Evolutionary conservation across 2,329 filamentous ascomycete genomes (phyloP).

Genomic region (Didymella arachidicola): DNA sequence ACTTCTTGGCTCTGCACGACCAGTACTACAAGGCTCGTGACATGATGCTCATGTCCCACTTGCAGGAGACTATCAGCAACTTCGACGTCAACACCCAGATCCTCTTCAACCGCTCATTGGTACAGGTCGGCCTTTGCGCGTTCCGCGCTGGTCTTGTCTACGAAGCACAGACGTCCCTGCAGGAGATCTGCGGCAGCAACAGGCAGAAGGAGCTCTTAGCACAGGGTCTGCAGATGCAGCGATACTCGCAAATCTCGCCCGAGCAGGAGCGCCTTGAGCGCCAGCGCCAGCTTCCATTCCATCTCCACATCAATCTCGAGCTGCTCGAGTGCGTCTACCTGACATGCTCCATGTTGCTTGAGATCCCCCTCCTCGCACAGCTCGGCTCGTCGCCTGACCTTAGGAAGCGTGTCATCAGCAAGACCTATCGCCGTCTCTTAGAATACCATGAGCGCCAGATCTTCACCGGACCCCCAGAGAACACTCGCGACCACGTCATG

Average conservation of each 20-base stretch:
- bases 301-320: conserved; percentile 99
- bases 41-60: conserved; percentile 99
- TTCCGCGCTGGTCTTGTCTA: conserved; percentile 98
- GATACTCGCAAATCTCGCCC: conserved; percentile 93
- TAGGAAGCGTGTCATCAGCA: conserved; percentile 97
- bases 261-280: conserved; percentile 98
- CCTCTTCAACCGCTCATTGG: conserved; percentile 96
- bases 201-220: conserved; percentile 97
- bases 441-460: conserved; percentile 99
- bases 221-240: conserved; percentile 97
- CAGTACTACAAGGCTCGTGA: conserved; percentile 98
- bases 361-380: conserved; percentile 96
- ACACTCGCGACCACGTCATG: conserved; percentile 99
- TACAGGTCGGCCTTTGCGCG: conserved; percentile 96
- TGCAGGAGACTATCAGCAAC: conserved; percentile 95
- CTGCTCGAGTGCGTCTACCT: conserved; percentile 98
- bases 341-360: conserved; percentile 98
- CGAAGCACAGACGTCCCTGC: conserved; percentile 95
- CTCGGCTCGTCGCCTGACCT: conserved; percentile 96
- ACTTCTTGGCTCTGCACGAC: conserved; percentile 96
- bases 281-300: conserved; percentile 97
- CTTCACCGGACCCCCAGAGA: conserved; percentile 97
- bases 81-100: conserved; percentile 98
- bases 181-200: conserved; percentile 97
- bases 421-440: conserved; percentile 98